Conservation (phyloP, 2,329 filamentous ascomycete species). For the Fusarium avenaceum region DNA sequence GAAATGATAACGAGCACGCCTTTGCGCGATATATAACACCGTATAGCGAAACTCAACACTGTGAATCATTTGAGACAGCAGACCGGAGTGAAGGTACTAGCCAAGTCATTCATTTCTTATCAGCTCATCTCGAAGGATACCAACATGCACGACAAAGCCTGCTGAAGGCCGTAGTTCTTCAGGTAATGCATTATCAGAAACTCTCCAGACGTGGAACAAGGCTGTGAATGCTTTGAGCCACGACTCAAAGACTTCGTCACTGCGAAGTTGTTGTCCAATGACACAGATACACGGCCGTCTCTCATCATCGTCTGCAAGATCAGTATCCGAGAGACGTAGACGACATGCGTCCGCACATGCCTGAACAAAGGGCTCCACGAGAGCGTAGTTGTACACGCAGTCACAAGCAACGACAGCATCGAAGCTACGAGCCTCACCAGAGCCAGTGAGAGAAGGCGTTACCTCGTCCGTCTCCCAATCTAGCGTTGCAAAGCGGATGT, state of each 20-base stretch:
- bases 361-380: constrained; percentile 85
- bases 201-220: constrained; percentile 80
- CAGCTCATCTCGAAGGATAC: constrained; percentile 66
- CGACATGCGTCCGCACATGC: constrained; percentile 82
- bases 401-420: constrained; percentile 88
- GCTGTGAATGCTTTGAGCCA: constrained; percentile 80
- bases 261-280: constrained; percentile 89
- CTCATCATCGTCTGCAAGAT: constrained; percentile 27
- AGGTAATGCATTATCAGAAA: constrained; percentile 74
- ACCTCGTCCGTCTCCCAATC: constrained; percentile 86
- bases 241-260: constrained; percentile 84
- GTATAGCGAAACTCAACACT: not conserved
- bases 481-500: constrained; percentile 71
- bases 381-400: constrained; percentile 93
- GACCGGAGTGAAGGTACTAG: not conserved
- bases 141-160: constrained; percentile 87
- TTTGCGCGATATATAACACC: constrained; percentile 9
- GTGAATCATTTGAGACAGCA: not conserved
- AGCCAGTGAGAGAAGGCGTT: constrained; percentile 58
- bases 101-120: not conserved
- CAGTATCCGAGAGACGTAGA: constrained; percentile 58
- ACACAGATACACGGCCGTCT: constrained; percentile 76
- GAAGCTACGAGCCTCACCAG: constrained; percentile 62
- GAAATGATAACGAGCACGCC: constrained; percentile 23
- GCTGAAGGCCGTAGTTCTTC: constrained; percentile 70